Percentiles rank a stretch among this genome's conserved stretches.
These are phyloP conservation scores for Pterula multifida DNA, from an alignment of 1,284 basidiomycete species.

Conservation along the genomic window DNA sequence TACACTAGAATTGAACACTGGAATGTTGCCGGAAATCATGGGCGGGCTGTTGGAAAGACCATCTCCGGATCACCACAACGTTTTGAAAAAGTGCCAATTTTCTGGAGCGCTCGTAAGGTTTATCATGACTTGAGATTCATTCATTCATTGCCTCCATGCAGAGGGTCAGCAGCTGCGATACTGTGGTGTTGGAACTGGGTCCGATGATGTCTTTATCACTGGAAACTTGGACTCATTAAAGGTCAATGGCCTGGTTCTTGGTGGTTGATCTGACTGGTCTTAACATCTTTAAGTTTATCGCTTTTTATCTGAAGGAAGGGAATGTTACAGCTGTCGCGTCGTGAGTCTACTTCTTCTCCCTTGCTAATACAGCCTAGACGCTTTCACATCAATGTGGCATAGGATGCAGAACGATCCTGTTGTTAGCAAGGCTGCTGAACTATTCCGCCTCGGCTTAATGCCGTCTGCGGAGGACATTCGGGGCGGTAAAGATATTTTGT, in stretches of 20 bases:
- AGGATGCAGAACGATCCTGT: conserved; percentile 80
- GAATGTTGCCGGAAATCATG: conserved; percentile 85
- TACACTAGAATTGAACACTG: conserved; percentile 77
- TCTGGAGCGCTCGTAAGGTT: conserved; percentile 76
- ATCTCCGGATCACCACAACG: conserved; percentile 56
- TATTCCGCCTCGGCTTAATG: conserved; percentile 74
- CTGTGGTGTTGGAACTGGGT: conserved; percentile 57
- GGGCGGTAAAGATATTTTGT: conserved; percentile 23
- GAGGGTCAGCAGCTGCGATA: conserved; percentile 77
- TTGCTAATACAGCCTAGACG: background rate
- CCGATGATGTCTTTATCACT: conserved; percentile 67
- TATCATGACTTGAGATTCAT: background rate
- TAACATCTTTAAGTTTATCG: conserved; percentile 50
- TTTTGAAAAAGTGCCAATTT: conserved; percentile 75
- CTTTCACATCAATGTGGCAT: conserved; percentile 6
- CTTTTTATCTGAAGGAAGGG: conserved; percentile 74
- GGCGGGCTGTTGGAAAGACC: conserved; percentile 69
- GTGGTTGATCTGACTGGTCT: background rate
- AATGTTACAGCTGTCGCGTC: conserved; percentile 76
- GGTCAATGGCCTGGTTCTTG: conserved; percentile 23
- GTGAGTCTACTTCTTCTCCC: conserved; percentile 18
- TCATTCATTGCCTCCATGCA: conserved; percentile 16
- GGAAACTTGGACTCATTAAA: conserved; percentile 75
- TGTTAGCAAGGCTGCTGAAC: conserved; percentile 71
- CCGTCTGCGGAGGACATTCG: conserved; percentile 53